Percentiles rank a stretch among this genome's conserved stretches.
These are phyloP conservation scores for Paecilomyces formosus DNA, from an alignment of 2,329 filamentous ascomycete species.

Conservation along the genomic window DNA sequence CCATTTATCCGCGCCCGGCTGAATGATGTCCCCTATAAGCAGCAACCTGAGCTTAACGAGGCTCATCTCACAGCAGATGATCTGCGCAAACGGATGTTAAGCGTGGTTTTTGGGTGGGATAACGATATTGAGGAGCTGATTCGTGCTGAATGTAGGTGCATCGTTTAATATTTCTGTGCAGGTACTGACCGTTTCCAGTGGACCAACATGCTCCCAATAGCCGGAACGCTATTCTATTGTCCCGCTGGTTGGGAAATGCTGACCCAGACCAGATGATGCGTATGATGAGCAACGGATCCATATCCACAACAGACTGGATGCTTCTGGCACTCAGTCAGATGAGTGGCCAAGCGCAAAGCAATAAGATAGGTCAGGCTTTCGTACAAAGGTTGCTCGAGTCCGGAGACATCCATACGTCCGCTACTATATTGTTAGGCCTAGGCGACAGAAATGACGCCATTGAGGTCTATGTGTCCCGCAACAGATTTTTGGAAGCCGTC, in stretches of 20 bases:
- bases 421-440: constrained; percentile 85
- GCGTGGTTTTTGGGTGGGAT: constrained; percentile 91
- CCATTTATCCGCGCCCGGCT: constrained; percentile 75
- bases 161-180: background rate
- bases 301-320: constrained; percentile 97
- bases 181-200: constrained; percentile 37
- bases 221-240: constrained; percentile 69
- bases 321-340: constrained; percentile 84
- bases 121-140: constrained; percentile 74
- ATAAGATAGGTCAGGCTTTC: constrained; percentile 84
- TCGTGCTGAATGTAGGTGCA: constrained; percentile 62
- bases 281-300: constrained; percentile 68
- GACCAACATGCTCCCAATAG: constrained; percentile 65
- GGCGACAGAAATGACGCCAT: constrained; percentile 92
- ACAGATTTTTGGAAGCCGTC: constrained; percentile 85
- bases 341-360: constrained; percentile 67
- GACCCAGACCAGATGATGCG: constrained; percentile 73
- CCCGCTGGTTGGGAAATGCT: constrained; percentile 88
- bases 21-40: constrained; percentile 73
- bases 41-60: constrained; percentile 53
- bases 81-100: constrained; percentile 82
- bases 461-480: constrained; percentile 89
- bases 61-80: constrained; percentile 63
- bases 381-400: constrained; percentile 84
- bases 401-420: constrained; percentile 84